phyloP scores from a whole-genome alignment of 2,329 filamentous ascomycete genomes.

The Hypoxylon sp. region DNA sequence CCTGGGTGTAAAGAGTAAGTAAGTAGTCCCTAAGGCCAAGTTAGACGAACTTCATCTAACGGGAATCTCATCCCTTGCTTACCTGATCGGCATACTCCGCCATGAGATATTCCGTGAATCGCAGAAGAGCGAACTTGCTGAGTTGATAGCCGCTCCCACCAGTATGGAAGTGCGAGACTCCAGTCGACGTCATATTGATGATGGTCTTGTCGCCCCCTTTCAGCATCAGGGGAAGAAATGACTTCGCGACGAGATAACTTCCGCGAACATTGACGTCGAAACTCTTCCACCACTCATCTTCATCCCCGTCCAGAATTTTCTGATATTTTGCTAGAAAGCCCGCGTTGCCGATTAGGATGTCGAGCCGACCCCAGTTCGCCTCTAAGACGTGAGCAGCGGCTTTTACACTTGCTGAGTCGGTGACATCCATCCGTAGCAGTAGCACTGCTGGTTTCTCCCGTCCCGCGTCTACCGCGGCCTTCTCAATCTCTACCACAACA shows the following conservation, averaged over 20 bases:
- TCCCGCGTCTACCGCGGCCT: slow-evolving; percentile 54
- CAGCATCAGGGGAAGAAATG: slow-evolving; percentile 66
- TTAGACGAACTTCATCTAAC: slow-evolving; percentile 59
- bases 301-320: slow-evolving; percentile 57
- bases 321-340: slow-evolving; percentile 59
- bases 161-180: slow-evolving; percentile 55
- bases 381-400: slow-evolving; percentile 50
- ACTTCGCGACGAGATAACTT: slow-evolving; percentile 60
- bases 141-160: slow-evolving; percentile 63
- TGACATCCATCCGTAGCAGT: slow-evolving; percentile 59
- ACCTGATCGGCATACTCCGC: slow-evolving; percentile 63
- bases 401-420: slow-evolving; percentile 53
- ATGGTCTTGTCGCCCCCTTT: slow-evolving; percentile 59
- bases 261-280: slow-evolving; percentile 68
- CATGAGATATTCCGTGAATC: slow-evolving; percentile 65
- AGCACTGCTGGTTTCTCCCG: slow-evolving; percentile 59
- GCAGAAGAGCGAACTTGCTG: slow-evolving; percentile 64
- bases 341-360: slow-evolving; percentile 63
- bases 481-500: slow-evolving; percentile 52
- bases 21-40: slow-evolving; percentile 42
- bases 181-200: slow-evolving; percentile 64
- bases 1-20: slow-evolving; percentile 47
- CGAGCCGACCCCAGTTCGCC: slow-evolving; percentile 55
- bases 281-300: slow-evolving; percentile 62
- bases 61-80: slow-evolving; percentile 53